Base-by-base conservation (phyloP, 768 basidiomycete genomes). In the Trametes coccinea region DNA sequence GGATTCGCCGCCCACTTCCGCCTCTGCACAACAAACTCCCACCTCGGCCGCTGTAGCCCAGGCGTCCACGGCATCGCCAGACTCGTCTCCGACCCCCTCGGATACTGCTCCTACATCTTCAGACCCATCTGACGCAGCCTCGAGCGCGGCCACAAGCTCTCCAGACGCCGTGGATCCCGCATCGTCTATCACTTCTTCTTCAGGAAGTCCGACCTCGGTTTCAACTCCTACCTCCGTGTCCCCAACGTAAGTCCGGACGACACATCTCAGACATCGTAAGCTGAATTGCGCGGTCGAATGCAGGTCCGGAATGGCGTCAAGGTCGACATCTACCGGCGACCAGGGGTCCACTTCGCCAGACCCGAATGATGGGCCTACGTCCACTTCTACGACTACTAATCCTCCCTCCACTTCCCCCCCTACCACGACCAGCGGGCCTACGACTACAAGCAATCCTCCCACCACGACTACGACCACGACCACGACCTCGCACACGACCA, bases 201-300 rank as follows among this genome's bases (percentile, higher is more conserved):
- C 30, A n/a, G 48, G 48, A 49, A 22, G 68, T 54, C 46, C 71
- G 31, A 66, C 65, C 44, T 60, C 72, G 45, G 37, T 69, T 56
- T 66, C 69, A 46, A 59, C 59, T 30, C 55, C 50, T 31, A 17
- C 62, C 0, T 39, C 56, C 7, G 29, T 53, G 10, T 9, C 47
- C 4, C 37, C 57, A 3, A 45, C 48, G 52, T 60, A 49, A 30
- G 22, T 50, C 44, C 61, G 27, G 37, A 51, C 22, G 22, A 22
- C 37, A 13, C 58, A 10, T 56, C 56, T 48, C 34, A 14, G 50
- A 16, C 41, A 29, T 7, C 9, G 17, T 4, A 31, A 16, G 27
- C 53, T 56, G 2, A 56, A 43, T 3, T 55, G 43, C 16, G n/a
- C 46, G 22, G 22, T 22, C 22, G 22, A 22, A 16, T 37, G 3